Conservation (phyloP, 257 asterid genomes). For the Ligustrum vulgare region DNA sequence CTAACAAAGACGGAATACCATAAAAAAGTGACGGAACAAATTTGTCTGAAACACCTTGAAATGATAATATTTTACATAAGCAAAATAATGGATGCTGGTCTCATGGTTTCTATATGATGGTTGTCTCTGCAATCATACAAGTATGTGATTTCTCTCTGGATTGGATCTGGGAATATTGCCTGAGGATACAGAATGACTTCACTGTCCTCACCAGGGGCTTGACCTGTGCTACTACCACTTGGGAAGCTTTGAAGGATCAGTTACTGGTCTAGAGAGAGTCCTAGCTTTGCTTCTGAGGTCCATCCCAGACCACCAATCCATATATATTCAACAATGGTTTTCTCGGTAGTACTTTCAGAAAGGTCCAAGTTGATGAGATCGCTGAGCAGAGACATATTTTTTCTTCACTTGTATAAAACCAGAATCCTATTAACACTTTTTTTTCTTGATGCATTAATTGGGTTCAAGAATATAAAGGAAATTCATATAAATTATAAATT, state of each 20-base stretch:
- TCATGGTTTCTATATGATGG: conserved; percentile 56
- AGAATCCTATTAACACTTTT: neutral
- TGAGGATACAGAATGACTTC: conserved; percentile 63
- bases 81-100: neutral
- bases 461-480: conserved; percentile 20
- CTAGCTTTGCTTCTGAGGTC: conserved; percentile 61
- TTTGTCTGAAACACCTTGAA: conserved; percentile 7
- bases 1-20: neutral
- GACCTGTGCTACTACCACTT: conserved; percentile 61
- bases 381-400: conserved; percentile 50
- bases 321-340: conserved; percentile 67
- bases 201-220: conserved; percentile 59
- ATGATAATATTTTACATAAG: conserved; percentile 5
- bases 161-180: conserved; percentile 60
- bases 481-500: neutral
- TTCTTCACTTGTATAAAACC: neutral
- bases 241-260: conserved; percentile 54
- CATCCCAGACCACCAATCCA: conserved; percentile 61
- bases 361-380: conserved; percentile 70
- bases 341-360: conserved; percentile 51
- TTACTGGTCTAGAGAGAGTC: conserved; percentile 44
- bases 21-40: conserved; percentile 5
- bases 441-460: conserved; percentile 16
- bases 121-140: conserved; percentile 77
- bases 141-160: conserved; percentile 51